phyloP scores from a whole-genome alignment of 352 stramenopile genomes.

The Phytophthora crassamura region DNA sequence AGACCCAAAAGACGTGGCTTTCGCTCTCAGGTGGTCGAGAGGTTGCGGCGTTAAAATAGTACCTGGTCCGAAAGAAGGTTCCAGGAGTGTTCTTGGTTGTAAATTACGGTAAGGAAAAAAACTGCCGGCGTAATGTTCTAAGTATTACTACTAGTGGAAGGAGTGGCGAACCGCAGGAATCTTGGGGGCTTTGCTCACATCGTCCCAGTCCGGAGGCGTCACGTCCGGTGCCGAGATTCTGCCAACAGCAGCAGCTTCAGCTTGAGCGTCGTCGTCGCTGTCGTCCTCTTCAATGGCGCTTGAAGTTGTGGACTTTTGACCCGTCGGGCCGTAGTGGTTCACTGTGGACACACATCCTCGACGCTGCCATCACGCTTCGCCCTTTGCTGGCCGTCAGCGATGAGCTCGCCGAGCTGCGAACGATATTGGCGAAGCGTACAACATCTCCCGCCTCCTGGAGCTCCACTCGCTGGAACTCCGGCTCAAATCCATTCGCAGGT shows the following conservation, averaged over 20 bases:
- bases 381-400: slow-evolving; percentile 36
- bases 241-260: too few species aligned
- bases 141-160: too few species aligned
- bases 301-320: not conserved
- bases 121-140: too few species aligned
- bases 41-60: too few species aligned
- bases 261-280: not conserved
- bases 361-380: slow-evolving; percentile 29
- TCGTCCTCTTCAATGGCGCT: slow-evolving; percentile 10
- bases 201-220: slow-evolving; percentile 25
- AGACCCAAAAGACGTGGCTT: too few species aligned
- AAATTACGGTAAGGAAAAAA: too few species aligned
- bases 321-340: slow-evolving; percentile 5
- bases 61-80: too few species aligned
- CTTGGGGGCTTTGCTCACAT: not conserved
- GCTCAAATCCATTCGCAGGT: slow-evolving; percentile 14
- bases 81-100: too few species aligned
- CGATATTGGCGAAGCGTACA: slow-evolving; percentile 20
- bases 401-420: slow-evolving; percentile 30
- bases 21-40: too few species aligned
- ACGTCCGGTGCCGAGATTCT: too few species aligned
- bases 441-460: slow-evolving; percentile 22
- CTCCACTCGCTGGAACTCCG: slow-evolving; percentile 29
- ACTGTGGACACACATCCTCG: slow-evolving; percentile 10
- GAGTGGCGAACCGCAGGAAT: slow-evolving; percentile 45